Percentiles rank a stretch among this genome's conserved stretches.
These are phyloP conservation scores for Pyricularia sp. DNA, from an alignment of 2,329 filamentous ascomycete species.

Conservation along the genomic window DNA sequence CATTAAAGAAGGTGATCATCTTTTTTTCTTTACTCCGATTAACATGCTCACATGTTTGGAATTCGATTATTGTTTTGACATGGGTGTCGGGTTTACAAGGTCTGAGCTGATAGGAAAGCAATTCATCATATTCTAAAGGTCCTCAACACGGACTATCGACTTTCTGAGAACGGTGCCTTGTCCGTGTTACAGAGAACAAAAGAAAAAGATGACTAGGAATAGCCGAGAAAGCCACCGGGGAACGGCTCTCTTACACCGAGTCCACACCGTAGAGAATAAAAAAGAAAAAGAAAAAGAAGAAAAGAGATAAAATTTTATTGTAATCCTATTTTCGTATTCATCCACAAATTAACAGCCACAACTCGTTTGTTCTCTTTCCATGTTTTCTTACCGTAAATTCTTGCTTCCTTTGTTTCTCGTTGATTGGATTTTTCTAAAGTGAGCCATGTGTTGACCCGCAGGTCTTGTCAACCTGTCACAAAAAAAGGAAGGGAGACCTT, in stretches of 20 bases:
- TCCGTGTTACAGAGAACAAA: background rate
- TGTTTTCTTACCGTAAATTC: background rate
- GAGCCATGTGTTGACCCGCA: background rate
- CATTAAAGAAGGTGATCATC: background rate
- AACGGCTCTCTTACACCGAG: background rate
- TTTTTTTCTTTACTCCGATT: background rate
- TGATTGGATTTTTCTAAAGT: background rate
- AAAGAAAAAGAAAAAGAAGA: background rate
- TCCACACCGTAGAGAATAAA: background rate
- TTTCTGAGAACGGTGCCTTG: background rate
- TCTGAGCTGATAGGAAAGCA: no score
- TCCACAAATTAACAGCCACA: background rate
- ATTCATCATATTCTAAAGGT: no score
- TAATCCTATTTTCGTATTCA: background rate
- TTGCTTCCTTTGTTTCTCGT: background rate
- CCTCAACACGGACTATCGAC: background rate
- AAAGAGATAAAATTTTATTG: background rate
- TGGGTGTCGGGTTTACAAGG: no score
- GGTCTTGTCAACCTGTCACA: background rate
- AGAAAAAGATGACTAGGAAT: background rate
- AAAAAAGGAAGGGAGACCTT: background rate
- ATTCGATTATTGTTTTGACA: no score
- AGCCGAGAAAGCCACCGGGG: background rate
- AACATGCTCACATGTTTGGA: no score
- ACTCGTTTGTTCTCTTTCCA: background rate